Base-by-base conservation (phyloP, 2,329 filamentous ascomycete genomes). In the Pyrenochaeta sp. region DNA sequence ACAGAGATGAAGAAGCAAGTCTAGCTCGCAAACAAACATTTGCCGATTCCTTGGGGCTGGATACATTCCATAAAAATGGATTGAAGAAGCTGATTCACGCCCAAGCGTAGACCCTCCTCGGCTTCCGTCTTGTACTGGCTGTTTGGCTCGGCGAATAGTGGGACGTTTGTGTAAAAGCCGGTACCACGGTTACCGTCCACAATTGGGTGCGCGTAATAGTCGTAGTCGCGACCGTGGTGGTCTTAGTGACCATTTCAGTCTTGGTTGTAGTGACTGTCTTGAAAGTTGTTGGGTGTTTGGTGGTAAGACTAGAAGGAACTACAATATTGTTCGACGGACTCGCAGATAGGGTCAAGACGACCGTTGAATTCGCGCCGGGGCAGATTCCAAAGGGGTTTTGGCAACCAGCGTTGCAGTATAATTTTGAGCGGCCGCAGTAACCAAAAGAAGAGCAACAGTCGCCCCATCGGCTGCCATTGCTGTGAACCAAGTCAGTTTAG, bases 341-440 rank as follows among this genome's bases (percentile, higher is more conserved):
- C 33, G 33, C 14, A n/a, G n/a, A 9, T 15, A n/a, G 9, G 33
- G 33, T 36, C n/a, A n/a, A 17, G 23, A 17, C 33, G 33, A 17
- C 32, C 15, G 32, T 17, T 18, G 39, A 17, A 21, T 41, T 29
- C 21, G 4, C n/a, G 10, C 21, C 15, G n/a, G 39, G 35, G 35
- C 55, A 58, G 33, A 15, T 35, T n/a, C 55, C 55, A 18, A 51
- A 51, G 20, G 11, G 7, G n/a, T 33, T 12, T 18, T 57, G 49
- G 9, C 69, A 75, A 1, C 61, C 59, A 0, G 50, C 50, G 5
- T 54, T 54, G 41, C 69, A 71, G 51, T 69, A 51, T 23, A 57
- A 64, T 17, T 33, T 14, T 7, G 33, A 18, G 27, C n/a, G 35
- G 2, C 56, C 56, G 18, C 56, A 60, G 27, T 20, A 54, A 3